A percentile compares a stretch with the other conserved stretches of the same genome.
Evolutionary conservation across 768 basidiomycete species (phyloP).

Genomic region (Xerocomus brunneocitrinus): DNA sequence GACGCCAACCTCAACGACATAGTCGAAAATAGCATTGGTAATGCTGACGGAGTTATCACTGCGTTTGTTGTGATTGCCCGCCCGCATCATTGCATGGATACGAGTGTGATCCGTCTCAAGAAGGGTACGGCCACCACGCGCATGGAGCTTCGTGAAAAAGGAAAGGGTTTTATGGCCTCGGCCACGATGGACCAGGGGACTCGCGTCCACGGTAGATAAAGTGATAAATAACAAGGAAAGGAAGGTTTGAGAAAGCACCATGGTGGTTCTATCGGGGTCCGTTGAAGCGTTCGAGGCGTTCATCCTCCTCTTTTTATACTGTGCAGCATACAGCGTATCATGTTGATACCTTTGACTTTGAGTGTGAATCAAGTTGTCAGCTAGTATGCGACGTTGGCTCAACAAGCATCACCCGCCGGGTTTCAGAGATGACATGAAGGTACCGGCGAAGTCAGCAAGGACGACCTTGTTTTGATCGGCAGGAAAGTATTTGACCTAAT

Average conservation of each 20-base stretch:
- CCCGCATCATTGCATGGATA: constrained; percentile 9
- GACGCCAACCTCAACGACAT: constrained; percentile 27
- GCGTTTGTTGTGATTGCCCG: constrained; percentile 3
- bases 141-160: not conserved
- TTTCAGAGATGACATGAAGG: too few species aligned
- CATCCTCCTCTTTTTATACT: not conserved
- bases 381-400: not conserved
- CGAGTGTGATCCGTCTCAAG: constrained; percentile 19
- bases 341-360: not conserved
- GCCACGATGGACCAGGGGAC: not conserved
- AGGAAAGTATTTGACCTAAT: too few species aligned
- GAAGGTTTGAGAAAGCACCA: not conserved
- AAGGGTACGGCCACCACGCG: not conserved
- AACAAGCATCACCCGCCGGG: too few species aligned
- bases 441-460: too few species aligned
- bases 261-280: not conserved
- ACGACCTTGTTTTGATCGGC: too few species aligned
- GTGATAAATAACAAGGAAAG: not conserved
- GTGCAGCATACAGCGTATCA: not conserved
- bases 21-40: constrained; percentile 21
- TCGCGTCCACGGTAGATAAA: not conserved
- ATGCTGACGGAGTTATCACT: not conserved
- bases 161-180: not conserved
- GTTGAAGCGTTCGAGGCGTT: not conserved
- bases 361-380: not conserved